These are phyloP conservation scores for Laetiporus sulphureus DNA, from an alignment of 1,284 basidiomycete species.

Conservation along the genomic window DNA sequence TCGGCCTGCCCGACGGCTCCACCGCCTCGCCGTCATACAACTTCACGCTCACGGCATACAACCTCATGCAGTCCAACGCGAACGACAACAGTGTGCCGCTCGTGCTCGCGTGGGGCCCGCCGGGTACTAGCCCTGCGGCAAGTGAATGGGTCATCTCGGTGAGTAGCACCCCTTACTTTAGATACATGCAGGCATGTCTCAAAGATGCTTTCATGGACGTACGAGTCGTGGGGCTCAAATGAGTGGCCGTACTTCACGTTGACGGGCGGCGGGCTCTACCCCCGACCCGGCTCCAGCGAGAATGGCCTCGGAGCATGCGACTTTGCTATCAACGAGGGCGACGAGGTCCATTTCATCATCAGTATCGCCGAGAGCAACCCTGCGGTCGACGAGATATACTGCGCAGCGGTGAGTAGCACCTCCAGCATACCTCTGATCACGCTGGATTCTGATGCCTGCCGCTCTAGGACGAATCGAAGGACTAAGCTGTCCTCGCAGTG, in stretches of 20 bases:
- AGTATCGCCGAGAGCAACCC: neutral
- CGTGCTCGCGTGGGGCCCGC: constrained; percentile 31
- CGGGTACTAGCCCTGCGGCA: neutral
- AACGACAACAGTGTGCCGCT: constrained; percentile 35
- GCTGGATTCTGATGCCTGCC: neutral
- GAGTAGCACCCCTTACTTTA: no score
- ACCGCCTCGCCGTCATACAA: constrained; percentile 21
- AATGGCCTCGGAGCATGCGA: constrained; percentile 3
- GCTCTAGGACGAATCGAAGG: neutral
- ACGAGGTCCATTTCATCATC: constrained; percentile 3
- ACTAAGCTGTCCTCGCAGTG: constrained; percentile 1
- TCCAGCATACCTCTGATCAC: no score
- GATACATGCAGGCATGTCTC: no score
- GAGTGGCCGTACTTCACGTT: constrained; percentile 8
- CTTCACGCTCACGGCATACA: constrained; percentile 36
- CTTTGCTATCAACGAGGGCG: neutral
- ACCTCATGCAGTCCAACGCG: constrained; percentile 27
- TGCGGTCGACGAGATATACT: neutral
- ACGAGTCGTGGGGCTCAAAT: constrained; percentile 3
- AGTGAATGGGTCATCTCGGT: constrained; percentile 5
- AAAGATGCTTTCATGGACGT: neutral
- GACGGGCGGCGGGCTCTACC: constrained; percentile 3
- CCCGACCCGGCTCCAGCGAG: constrained; percentile 2
- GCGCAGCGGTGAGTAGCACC: constrained; percentile 2
- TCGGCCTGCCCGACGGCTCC: constrained; percentile 1